Percentiles rank a stretch among this genome's conserved stretches.
phyloP scores from a whole-genome alignment of 2,329 filamentous ascomycete genomes.

The Cordyceps pruinosa region DNA sequence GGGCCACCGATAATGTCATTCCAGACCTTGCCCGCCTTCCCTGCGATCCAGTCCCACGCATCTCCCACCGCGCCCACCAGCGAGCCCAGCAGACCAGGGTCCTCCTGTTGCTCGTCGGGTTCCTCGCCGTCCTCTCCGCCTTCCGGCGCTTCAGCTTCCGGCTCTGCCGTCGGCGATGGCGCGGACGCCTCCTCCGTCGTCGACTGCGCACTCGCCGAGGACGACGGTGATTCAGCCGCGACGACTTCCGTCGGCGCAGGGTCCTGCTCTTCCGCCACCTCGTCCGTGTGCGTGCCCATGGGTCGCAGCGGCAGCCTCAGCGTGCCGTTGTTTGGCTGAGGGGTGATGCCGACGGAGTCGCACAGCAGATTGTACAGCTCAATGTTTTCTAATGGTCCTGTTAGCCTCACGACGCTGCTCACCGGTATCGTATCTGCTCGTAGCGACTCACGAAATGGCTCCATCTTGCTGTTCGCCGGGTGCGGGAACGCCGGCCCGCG shows the following conservation, averaged over 20 bases:
- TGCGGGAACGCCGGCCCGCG: constrained; percentile 90
- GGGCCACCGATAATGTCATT: constrained; percentile 1
- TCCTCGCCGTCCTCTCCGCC: neutral
- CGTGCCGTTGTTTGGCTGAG: constrained; percentile 81
- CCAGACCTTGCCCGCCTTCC: constrained; percentile 14
- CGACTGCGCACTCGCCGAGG: constrained; percentile 6
- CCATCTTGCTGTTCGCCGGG: constrained; percentile 68
- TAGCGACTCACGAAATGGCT: constrained; percentile 69
- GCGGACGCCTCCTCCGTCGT: constrained; percentile 9
- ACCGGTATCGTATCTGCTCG: neutral
- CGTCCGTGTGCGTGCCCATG: constrained; percentile 53
- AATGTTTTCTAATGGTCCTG: constrained; percentile 64
- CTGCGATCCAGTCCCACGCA: constrained; percentile 14
- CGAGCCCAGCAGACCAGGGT: neutral
- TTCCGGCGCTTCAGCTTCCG: neutral
- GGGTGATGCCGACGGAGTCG: constrained; percentile 69
- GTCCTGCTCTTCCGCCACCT: constrained; percentile 43
- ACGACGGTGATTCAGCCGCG: neutral
- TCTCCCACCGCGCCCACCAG: neutral
- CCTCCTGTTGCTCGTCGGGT: neutral
- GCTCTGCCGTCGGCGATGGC: neutral
- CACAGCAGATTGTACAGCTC: constrained; percentile 94
- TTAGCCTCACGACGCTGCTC: neutral
- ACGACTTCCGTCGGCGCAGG: constrained; percentile 30
- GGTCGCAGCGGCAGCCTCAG: constrained; percentile 63